Evolutionary conservation across 1,284 basidiomycete species (phyloP).

Genomic region (Trametes pubescens): DNA sequence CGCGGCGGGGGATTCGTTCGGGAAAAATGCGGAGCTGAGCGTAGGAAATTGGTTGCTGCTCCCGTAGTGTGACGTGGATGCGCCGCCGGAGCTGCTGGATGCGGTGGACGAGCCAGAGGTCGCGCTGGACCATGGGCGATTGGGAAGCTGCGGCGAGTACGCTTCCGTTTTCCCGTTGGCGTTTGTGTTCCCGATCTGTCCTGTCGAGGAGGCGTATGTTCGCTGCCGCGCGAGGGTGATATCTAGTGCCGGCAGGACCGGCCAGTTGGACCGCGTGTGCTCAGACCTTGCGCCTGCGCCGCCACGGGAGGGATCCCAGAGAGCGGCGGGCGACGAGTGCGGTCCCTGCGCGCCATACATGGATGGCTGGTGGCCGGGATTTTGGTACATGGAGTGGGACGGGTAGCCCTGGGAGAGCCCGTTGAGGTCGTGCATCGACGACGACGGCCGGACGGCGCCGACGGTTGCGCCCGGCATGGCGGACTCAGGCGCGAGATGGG

Average conservation of each 20-base stretch:
- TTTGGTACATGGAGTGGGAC: constrained; percentile 31
- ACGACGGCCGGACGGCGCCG: constrained; percentile 33
- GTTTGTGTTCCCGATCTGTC: not conserved
- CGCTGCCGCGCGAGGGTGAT: constrained; percentile 38
- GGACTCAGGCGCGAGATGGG: constrained; percentile 21
- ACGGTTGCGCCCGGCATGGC: constrained; percentile 24
- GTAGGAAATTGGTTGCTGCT: constrained; percentile 41
- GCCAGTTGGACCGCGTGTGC: constrained; percentile 37
- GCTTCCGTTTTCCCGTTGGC: constrained; percentile 31
- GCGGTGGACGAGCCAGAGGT: constrained; percentile 40
- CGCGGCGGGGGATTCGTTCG: constrained; percentile 38
- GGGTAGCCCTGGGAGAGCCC: constrained; percentile 24
- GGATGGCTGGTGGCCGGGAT: constrained; percentile 13
- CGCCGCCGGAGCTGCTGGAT: constrained; percentile 37
- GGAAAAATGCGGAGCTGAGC: constrained; percentile 55
- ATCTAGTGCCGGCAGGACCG: constrained; percentile 43
- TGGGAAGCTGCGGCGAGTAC: constrained; percentile 39
- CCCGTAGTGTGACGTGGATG: constrained; percentile 6
- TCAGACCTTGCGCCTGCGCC: constrained; percentile 22
- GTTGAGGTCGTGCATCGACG: constrained; percentile 31
- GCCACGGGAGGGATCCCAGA: constrained; percentile 36
- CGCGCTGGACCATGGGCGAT: constrained; percentile 44
- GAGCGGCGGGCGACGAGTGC: constrained; percentile 17
- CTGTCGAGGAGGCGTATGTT: constrained; percentile 21
- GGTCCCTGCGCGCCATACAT: constrained; percentile 19